A percentile compares a stretch with the other conserved stretches of the same genome.
These are phyloP conservation scores for Diaporthe caulivora DNA, from an alignment of 2,329 filamentous ascomycete genomes.

Conservation along the genomic window DNA sequence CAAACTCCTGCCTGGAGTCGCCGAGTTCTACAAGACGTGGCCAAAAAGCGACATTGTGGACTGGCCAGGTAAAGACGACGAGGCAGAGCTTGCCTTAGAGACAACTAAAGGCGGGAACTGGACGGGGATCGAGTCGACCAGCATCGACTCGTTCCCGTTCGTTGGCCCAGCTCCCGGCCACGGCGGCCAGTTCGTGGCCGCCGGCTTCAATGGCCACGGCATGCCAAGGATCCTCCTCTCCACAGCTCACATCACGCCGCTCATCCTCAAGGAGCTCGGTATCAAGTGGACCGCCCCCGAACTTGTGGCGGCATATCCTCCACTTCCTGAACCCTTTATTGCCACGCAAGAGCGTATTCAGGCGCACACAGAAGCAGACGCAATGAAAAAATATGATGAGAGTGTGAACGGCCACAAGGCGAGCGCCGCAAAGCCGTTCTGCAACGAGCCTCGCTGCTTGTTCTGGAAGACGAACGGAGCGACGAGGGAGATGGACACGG, in stretches of 20 bases:
- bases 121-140: slow-evolving; percentile 44
- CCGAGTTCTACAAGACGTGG: slow-evolving; percentile 48
- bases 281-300: slow-evolving; percentile 42
- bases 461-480: slow-evolving; percentile 20
- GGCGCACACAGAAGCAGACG: slow-evolving; percentile 40
- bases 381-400: slow-evolving; percentile 26
- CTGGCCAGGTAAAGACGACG: slow-evolving; percentile 43
- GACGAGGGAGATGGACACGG: background rate
- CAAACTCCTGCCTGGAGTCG: slow-evolving; percentile 44
- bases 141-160: slow-evolving; percentile 43
- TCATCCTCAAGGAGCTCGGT: slow-evolving; percentile 43
- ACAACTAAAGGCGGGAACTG: slow-evolving; percentile 46
- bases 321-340: slow-evolving; percentile 47
- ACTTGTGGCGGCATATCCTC: slow-evolving; percentile 42
- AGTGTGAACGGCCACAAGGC: slow-evolving; percentile 30
- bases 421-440: slow-evolving; percentile 42
- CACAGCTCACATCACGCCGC: slow-evolving; percentile 45
- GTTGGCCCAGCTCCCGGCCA: slow-evolving; percentile 45
- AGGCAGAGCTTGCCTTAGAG: slow-evolving; percentile 39
- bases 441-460: slow-evolving; percentile 30
- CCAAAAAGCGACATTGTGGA: slow-evolving; percentile 44
- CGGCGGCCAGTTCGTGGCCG: slow-evolving; percentile 44
- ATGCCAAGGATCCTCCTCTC: slow-evolving; percentile 50
- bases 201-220: slow-evolving; percentile 47
- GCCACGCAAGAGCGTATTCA: slow-evolving; percentile 46